These are phyloP conservation scores for Taiozyma onychis DNA, from an alignment of 1,139 yeast species.

Conservation along the genomic window DNA sequence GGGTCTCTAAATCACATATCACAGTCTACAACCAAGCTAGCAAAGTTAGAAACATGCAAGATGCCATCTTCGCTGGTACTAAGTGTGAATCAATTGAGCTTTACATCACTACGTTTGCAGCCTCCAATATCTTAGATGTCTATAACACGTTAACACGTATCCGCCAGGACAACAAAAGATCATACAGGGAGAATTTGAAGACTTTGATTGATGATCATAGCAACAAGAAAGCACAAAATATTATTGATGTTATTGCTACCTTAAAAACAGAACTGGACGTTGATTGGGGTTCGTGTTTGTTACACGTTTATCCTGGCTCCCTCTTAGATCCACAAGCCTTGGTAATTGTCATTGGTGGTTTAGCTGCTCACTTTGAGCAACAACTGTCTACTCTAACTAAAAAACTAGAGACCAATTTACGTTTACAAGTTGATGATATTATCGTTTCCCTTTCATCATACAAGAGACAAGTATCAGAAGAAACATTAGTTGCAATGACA, in stretches of 20 bases:
- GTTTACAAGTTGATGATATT: constrained; percentile 53
- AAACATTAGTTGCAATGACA: constrained; percentile 37
- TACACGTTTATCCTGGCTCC: constrained; percentile 75
- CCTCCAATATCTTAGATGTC: constrained; percentile 76
- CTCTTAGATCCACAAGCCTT: constrained; percentile 71
- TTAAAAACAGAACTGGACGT: constrained; percentile 59
- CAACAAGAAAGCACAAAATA: constrained; percentile 11
- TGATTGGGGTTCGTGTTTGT: constrained; percentile 44
- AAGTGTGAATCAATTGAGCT: constrained; percentile 52
- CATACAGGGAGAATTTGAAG: constrained; percentile 62
- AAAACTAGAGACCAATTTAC: constrained; percentile 38
- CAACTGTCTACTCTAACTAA: constrained; percentile 35
- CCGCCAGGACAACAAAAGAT: constrained; percentile 63
- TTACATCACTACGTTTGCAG: constrained; percentile 77
- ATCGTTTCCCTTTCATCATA: constrained; percentile 58
- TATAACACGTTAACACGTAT: constrained; percentile 66
- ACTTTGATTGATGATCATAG: constrained; percentile 19
- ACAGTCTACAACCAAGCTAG: constrained; percentile 68
- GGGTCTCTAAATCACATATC: constrained; percentile 43
- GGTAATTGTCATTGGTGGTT: constrained; percentile 53
- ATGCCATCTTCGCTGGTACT: constrained; percentile 54
- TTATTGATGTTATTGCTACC: constrained; percentile 25
- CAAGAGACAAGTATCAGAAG: constrained; percentile 40
- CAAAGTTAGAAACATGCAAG: constrained; percentile 39
- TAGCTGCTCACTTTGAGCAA: constrained; percentile 57